Evolutionary conservation across 2,329 filamentous ascomycete genomes (phyloP).

Genomic region (Fusarium piperis): DNA sequence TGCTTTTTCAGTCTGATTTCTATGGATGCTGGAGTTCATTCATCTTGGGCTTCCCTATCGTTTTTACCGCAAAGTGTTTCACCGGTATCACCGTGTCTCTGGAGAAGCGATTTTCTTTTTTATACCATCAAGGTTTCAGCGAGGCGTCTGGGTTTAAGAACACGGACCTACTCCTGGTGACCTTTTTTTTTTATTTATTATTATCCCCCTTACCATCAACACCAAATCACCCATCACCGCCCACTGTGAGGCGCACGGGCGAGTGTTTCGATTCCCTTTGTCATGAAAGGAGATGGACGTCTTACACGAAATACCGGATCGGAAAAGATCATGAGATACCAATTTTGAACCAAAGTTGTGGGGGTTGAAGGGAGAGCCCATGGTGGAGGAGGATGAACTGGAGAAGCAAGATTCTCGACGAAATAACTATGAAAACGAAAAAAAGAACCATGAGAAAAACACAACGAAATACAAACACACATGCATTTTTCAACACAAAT

Average conservation of each 20-base stretch:
- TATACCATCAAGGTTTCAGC: not conserved
- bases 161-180: conserved; percentile 3
- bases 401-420: conserved; percentile 2
- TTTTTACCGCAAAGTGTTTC: not conserved
- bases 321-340: conserved; percentile 22
- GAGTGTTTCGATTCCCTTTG: conserved; percentile 24
- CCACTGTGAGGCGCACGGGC: conserved; percentile 22
- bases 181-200: not conserved
- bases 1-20: not conserved
- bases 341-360: conserved; percentile 2
- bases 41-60: conserved; percentile 3
- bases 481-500: not conserved
- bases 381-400: not conserved
- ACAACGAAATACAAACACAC: conserved; percentile 3
- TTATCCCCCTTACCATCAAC: not conserved
- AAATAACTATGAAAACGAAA: conserved; percentile 8
- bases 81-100: conserved; percentile 3
- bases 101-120: conserved; percentile 1
- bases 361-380: conserved; percentile 2
- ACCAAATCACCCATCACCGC: conserved; percentile 22
- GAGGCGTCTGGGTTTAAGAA: conserved; percentile 6
- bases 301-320: conserved; percentile 19
- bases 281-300: conserved; percentile 9
- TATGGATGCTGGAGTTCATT: conserved; percentile 3
- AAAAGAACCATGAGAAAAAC: conserved; percentile 4